These are phyloP conservation scores for Corrigiola litoralis DNA, from an alignment of 179 eudicot genomes.

Conservation along the genomic window DNA sequence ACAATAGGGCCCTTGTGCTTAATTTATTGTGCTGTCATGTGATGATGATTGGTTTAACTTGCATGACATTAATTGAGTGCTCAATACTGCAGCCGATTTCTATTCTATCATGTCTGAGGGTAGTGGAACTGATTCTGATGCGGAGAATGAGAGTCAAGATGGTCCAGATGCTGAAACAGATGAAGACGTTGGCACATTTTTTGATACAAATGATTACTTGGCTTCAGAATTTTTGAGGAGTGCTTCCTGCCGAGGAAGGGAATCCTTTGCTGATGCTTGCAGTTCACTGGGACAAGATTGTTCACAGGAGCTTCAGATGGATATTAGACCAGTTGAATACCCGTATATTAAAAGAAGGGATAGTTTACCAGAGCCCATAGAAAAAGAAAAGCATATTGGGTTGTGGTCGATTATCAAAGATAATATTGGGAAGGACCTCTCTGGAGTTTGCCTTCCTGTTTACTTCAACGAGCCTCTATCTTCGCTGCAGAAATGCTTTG, in stretches of 20 bases:
- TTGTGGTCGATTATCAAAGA: constrained; percentile 97
- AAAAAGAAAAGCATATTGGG: constrained; percentile 88
- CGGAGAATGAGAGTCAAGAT: constrained; percentile 75
- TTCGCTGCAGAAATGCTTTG: constrained; percentile 94
- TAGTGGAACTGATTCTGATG: constrained; percentile 82
- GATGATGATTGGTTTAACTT: background rate
- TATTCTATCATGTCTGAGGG: constrained; percentile 97
- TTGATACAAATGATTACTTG: constrained; percentile 87
- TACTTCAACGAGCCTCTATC: constrained; percentile 97
- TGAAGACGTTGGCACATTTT: constrained; percentile 75
- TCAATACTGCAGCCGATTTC: constrained; percentile 52
- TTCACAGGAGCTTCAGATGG: constrained; percentile 48
- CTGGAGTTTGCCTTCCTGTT: constrained; percentile 98
- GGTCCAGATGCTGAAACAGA: constrained; percentile 80
- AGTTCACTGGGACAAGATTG: constrained; percentile 53
- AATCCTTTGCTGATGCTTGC: constrained; percentile 48
- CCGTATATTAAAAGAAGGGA: constrained; percentile 78
- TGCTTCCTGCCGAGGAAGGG: constrained; percentile 84
- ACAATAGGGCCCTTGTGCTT: too few species aligned
- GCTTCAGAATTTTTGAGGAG: constrained; percentile 82
- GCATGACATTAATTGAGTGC: background rate
- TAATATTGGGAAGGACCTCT: constrained; percentile 94
- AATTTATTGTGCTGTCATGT: too few species aligned
- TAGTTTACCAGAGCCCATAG: constrained; percentile 91
- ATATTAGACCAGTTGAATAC: constrained; percentile 56